Conservation (phyloP, 192 early-diverging fungal genomes). For the Coemansia biformis region DNA sequence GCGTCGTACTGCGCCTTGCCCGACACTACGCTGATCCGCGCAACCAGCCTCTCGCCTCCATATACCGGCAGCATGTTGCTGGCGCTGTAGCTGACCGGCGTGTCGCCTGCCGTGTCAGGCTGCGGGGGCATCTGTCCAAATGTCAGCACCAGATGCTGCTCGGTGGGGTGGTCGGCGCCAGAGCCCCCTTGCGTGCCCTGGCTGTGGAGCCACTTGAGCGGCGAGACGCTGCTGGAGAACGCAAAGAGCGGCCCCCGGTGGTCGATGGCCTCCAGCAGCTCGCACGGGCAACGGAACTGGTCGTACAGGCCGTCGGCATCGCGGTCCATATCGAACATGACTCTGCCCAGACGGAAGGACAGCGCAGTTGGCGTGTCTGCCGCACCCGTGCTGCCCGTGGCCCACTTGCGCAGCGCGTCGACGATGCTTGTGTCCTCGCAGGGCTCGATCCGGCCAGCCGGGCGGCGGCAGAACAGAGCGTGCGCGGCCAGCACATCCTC, state of each 20-base stretch:
- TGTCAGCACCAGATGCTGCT: slow-evolving; percentile 18
- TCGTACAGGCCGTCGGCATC: slow-evolving; percentile 5
- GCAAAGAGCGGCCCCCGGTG: slow-evolving; percentile 22
- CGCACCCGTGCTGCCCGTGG: not conserved
- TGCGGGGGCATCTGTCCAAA: not conserved
- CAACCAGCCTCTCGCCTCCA: slow-evolving; percentile 12
- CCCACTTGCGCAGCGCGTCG: slow-evolving; percentile 14
- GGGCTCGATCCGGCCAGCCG: not conserved
- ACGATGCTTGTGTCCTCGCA: not conserved
- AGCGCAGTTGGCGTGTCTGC: not conserved
- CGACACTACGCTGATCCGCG: slow-evolving; percentile 7
- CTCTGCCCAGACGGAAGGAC: slow-evolving; percentile 23
- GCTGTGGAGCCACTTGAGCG: slow-evolving; percentile 30
- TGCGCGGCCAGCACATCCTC: slow-evolving; percentile 2
- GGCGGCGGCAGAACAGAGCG: slow-evolving; percentile 7
- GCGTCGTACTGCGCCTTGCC: slow-evolving; percentile 10
- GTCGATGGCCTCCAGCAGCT: slow-evolving; percentile 14
- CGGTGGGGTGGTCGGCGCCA: not conserved
- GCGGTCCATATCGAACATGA: slow-evolving; percentile 29
- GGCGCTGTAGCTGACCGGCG: slow-evolving; percentile 1
- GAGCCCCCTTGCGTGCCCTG: not conserved
- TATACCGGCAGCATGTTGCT: slow-evolving; percentile 15
- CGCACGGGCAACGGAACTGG: slow-evolving; percentile 8
- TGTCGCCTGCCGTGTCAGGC: not conserved
- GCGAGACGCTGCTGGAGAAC: slow-evolving; percentile 31